These are phyloP conservation scores for Apostasia ramifera DNA, from an alignment of 106 monocot genomes.

Conservation along the genomic window DNA sequence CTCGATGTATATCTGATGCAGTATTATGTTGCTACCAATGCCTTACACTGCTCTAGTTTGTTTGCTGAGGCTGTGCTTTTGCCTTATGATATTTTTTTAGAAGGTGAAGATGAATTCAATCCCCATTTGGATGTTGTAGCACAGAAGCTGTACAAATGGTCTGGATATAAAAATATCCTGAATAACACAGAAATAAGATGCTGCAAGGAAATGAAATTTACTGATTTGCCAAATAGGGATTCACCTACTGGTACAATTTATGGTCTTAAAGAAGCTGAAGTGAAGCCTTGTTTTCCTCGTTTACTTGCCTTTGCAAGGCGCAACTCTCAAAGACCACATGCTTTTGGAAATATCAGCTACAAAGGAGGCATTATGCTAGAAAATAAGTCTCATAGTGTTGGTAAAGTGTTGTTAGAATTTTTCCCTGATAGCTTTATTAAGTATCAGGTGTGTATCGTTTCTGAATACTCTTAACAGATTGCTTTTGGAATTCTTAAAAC, in stretches of 20 bases:
- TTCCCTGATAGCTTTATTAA: slow-evolving; percentile 31
- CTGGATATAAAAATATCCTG: background rate
- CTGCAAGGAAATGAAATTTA: background rate
- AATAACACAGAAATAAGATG: slow-evolving; percentile 1
- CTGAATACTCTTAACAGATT: background rate
- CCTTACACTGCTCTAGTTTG: slow-evolving; percentile 22
- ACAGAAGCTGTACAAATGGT: slow-evolving; percentile 3
- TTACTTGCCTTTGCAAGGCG: slow-evolving; percentile 21
- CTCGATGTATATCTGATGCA: slow-evolving; percentile 12
- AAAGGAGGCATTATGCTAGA: slow-evolving; percentile 5
- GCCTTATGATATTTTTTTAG: slow-evolving; percentile 42
- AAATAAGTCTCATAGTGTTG: slow-evolving; percentile 1
- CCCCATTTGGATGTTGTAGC: slow-evolving; percentile 7
- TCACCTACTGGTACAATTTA: background rate
- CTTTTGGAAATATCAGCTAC: slow-evolving; percentile 18
- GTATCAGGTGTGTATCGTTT: slow-evolving; percentile 49
- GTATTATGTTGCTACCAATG: slow-evolving; percentile 18
- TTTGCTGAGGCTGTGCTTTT: slow-evolving; percentile 69
- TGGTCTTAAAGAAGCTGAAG: slow-evolving; percentile 5
- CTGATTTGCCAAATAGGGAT: background rate
- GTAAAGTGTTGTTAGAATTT: slow-evolving; percentile 68
- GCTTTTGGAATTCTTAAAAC: background rate
- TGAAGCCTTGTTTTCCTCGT: slow-evolving; percentile 27
- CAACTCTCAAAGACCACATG: slow-evolving; percentile 12
- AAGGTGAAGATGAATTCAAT: slow-evolving; percentile 15